Evolutionary conservation across 1,284 basidiomycete genomes (phyloP), one percentile per base, ranked within the genome.

Genomic region (Sporisorium reilianum): DNA sequence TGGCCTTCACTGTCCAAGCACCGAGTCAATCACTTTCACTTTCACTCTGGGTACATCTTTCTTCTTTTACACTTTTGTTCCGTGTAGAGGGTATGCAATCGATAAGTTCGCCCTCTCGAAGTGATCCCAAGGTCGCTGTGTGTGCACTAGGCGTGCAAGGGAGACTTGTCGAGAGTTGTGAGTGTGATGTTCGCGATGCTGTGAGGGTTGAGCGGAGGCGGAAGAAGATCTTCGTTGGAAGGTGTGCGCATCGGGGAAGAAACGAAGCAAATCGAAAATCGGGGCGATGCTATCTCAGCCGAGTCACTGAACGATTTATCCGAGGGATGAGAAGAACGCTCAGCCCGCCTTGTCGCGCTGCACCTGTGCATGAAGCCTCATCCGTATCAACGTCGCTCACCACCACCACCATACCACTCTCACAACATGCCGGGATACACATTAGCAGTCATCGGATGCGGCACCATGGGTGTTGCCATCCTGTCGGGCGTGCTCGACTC

Each of bases 381-480:
- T 28, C n/a, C 18, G 7, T 7, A 25, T 23, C 23, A 22, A 10
- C 23, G 7, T n/a, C n/a, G n/a, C 32, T 22, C n/a, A 14, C 0
- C n/a, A 12, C 46, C 44, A 6, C 28, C 54, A 38, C 36, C 55
- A 48, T 26, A 30, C 18, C 40, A 40, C 45, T 20, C n/a, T n/a
- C 34, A 16, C 36, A 45, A 58, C 25, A 75, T 76, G 70, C 50
- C 70, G 2, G 75, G 69, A 3, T 78, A 81, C 55, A 83, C 82
- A 50, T 64, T 84, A 34, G 69, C 78, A 48, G 70, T 84, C 41
- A 80, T 84, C 40, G 83, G 78, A 5, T 99, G 97, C 86, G 97
- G 97, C 63, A 99, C 97, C 8, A 99, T 99, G 97, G 97, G 97
- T 62, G 87, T 98, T 75, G 95, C 97, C 65, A 90, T 99, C 84